These are phyloP conservation scores for Polygonum aviculare DNA, from an alignment of 148 eudicot species.

Conservation along the genomic window DNA sequence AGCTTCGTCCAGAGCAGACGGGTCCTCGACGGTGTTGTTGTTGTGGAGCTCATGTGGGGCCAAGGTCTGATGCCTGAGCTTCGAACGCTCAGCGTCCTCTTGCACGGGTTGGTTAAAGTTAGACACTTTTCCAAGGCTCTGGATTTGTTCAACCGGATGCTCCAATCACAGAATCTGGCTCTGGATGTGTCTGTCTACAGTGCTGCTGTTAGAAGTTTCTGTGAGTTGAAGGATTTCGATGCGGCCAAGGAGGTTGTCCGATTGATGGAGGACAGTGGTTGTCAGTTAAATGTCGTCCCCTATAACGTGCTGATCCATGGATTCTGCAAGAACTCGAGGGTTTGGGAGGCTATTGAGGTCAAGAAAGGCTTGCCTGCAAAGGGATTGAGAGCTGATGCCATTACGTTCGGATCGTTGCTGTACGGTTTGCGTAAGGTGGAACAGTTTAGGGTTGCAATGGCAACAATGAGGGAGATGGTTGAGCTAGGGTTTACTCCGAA, in stretches of 20 bases:
- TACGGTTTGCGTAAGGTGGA: constrained; percentile 52
- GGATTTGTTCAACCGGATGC: constrained; percentile 37
- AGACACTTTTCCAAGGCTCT: constrained; percentile 42
- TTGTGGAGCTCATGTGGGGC: constrained; percentile 35
- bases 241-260: constrained; percentile 37
- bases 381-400: constrained; percentile 57
- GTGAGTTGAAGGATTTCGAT: constrained; percentile 57
- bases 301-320: constrained; percentile 76
- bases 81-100: constrained; percentile 60
- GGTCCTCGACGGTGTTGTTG: constrained; percentile 30
- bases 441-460: constrained; percentile 36
- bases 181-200: constrained; percentile 57
- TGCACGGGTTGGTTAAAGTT: constrained; percentile 47
- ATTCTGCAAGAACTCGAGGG: constrained; percentile 50
- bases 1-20: constrained; percentile 39
- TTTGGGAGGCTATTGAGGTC: constrained; percentile 52
- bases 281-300: constrained; percentile 42
- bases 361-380: constrained; percentile 36
- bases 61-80: constrained; percentile 45
- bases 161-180: constrained; percentile 9
- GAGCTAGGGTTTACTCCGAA: constrained; percentile 52
- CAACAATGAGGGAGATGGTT: constrained; percentile 52
- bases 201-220: constrained; percentile 59
- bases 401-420: constrained; percentile 65
- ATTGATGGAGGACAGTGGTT: constrained; percentile 39